phyloP scores from a whole-genome alignment of 2,329 filamentous ascomycete species.

The Falciphora oryzae region DNA sequence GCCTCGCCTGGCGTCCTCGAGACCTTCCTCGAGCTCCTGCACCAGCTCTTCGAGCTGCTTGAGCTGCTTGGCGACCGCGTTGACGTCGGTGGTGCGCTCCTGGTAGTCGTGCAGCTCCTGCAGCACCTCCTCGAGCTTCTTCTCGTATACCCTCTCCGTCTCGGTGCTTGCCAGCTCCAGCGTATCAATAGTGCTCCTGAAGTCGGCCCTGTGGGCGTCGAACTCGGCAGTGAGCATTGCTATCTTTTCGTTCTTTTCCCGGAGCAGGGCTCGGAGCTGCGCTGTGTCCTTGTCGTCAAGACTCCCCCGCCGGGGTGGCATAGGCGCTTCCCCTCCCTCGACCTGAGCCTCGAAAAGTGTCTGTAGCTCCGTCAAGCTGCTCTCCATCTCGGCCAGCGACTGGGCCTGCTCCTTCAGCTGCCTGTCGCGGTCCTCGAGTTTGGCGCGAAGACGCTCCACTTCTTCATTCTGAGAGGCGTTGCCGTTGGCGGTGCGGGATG shows the following conservation, averaged over 20 bases:
- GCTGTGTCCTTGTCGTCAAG: conserved; percentile 65
- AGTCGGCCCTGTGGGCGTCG: conserved; percentile 89
- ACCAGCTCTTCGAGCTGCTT: conserved; percentile 96
- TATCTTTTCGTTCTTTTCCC: conserved; percentile 97
- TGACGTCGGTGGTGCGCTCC: conserved; percentile 80
- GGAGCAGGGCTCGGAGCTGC: conserved; percentile 73
- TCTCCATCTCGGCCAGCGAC: conserved; percentile 84
- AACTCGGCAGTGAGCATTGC: conserved; percentile 90
- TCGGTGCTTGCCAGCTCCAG: conserved; percentile 93
- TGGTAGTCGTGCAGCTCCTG: conserved; percentile 78
- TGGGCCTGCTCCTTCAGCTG: conserved; percentile 85
- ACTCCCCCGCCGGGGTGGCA: conserved; percentile 35
- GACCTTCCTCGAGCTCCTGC: conserved; percentile 90
- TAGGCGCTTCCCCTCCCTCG: conserved; percentile 18
- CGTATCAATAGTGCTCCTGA: conserved; percentile 93
- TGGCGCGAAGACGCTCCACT: conserved; percentile 62
- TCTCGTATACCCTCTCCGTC: conserved; percentile 93
- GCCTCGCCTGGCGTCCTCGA: conserved; percentile 89
- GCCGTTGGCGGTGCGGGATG: conserved; percentile 37
- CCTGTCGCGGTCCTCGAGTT: conserved; percentile 77
- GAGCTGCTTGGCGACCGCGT: conserved; percentile 82
- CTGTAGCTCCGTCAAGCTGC: conserved; percentile 71
- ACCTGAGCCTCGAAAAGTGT: conserved; percentile 58
- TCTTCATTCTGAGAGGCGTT: conserved; percentile 57
- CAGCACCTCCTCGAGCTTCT: conserved; percentile 80